phyloP scores from a whole-genome alignment of 257 asterid genomes.

The Coffea eugenioides region DNA sequence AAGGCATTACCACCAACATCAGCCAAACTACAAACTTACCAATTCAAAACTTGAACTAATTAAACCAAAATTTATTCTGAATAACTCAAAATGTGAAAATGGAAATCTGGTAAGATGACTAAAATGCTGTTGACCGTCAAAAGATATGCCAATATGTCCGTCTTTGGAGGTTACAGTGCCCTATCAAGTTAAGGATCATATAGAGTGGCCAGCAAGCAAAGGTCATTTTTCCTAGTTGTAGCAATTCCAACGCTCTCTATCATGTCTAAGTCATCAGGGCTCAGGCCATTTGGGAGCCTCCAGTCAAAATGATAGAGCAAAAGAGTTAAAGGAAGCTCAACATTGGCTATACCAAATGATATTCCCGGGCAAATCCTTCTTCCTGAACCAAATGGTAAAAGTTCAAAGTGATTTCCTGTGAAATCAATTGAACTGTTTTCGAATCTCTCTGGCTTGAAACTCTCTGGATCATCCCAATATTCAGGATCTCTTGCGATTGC shows the following conservation, averaged over 20 bases:
- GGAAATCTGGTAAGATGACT: too few relatives aligned
- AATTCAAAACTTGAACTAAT: too few relatives aligned
- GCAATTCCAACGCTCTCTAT: neutral
- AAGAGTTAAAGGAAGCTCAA: constrained; percentile 27
- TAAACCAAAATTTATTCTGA: too few relatives aligned
- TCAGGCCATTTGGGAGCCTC: constrained; percentile 20
- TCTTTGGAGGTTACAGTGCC: too few relatives aligned
- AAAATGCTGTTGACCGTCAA: too few relatives aligned
- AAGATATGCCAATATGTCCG: too few relatives aligned
- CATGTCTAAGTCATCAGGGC: neutral
- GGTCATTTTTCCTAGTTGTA: neutral
- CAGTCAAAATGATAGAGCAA: constrained; percentile 34
- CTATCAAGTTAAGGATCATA: too few relatives aligned
- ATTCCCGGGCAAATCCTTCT: constrained; percentile 9
- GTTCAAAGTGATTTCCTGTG: constrained; percentile 10
- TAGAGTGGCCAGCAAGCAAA: too few relatives aligned
- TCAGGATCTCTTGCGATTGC: constrained; percentile 10
- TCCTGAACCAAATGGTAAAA: constrained; percentile 35
- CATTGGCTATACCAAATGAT: constrained; percentile 17
- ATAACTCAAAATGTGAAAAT: too few relatives aligned
- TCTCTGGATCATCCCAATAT: constrained; percentile 13
- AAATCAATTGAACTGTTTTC: neutral
- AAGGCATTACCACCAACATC: too few relatives aligned
- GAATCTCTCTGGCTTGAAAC: constrained; percentile 5
- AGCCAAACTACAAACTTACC: too few relatives aligned